phyloP scores from a whole-genome alignment of 202 grass and related monocot species.

The Hordeum pubiflorum region DNA sequence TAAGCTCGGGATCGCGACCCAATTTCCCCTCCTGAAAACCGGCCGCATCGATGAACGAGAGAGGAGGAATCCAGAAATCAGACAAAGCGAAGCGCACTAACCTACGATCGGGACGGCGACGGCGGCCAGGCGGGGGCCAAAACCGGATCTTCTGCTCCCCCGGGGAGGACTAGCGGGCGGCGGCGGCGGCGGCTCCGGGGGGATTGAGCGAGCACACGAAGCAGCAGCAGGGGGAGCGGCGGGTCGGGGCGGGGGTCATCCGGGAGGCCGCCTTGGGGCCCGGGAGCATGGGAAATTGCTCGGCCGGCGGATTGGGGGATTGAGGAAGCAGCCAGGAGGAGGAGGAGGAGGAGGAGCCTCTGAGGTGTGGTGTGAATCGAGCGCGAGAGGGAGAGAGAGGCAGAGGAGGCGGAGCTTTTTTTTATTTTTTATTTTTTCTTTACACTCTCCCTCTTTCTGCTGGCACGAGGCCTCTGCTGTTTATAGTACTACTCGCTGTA shows the following conservation, averaged over 20 bases:
- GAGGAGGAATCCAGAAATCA: neutral
- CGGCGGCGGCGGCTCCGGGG: neutral
- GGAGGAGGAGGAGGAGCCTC: neutral
- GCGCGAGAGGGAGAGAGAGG: neutral
- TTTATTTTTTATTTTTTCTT: neutral
- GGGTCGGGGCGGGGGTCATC: neutral
- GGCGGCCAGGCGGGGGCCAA: neutral
- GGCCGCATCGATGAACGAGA: neutral
- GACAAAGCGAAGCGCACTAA: neutral
- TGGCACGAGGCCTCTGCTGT: slow-evolving; percentile 4
- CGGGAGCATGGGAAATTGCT: neutral
- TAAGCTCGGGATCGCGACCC: neutral
- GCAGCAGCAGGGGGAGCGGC: neutral
- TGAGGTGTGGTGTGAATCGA: neutral
- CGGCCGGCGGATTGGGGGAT: neutral
- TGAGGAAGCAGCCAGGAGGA: neutral
- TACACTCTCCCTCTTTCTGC: neutral
- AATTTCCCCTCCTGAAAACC: neutral
- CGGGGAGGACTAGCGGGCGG: neutral
- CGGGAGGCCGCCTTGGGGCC: neutral
- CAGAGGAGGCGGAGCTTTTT: neutral
- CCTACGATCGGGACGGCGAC: neutral
- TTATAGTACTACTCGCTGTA: neutral
- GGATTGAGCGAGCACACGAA: neutral
- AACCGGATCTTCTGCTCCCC: neutral